These are phyloP conservation scores for Ophiocordyceps camponoti-floridani DNA, from an alignment of 2,329 filamentous ascomycete genomes.

Conservation along the genomic window DNA sequence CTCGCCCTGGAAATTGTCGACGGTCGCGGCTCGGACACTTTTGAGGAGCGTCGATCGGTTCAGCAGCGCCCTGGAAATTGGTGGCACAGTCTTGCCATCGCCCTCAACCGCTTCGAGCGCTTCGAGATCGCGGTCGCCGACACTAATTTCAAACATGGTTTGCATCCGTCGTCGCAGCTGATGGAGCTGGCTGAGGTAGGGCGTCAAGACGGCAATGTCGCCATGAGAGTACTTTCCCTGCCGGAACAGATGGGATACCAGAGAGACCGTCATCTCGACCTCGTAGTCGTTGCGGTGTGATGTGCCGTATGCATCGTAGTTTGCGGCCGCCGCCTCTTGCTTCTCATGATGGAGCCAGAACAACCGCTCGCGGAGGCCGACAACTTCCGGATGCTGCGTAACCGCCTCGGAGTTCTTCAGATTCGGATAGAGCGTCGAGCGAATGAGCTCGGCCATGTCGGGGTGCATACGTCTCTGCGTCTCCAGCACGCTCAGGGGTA, in stretches of 20 bases:
- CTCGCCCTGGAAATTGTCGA: constrained; percentile 66
- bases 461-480: constrained; percentile 50
- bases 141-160: constrained; percentile 36
- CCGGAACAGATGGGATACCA: constrained; percentile 46
- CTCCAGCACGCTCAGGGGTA: constrained; percentile 23
- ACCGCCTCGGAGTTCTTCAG: constrained; percentile 30
- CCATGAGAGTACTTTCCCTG: constrained; percentile 41
- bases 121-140: constrained; percentile 45
- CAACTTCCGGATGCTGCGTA: constrained; percentile 23
- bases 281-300: constrained; percentile 42
- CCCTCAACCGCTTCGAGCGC: constrained; percentile 24
- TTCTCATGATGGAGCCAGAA: constrained; percentile 46
- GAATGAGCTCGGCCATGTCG: constrained; percentile 38
- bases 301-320: constrained; percentile 16
- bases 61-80: constrained; percentile 3
- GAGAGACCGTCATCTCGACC: constrained; percentile 39
- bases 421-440: constrained; percentile 35
- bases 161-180: constrained; percentile 27
- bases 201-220: constrained; percentile 56
- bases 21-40: constrained; percentile 39
- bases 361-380: constrained; percentile 32
- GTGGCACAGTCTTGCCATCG: not conserved
- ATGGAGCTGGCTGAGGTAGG: constrained; percentile 40
- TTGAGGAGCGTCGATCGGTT: constrained; percentile 21
- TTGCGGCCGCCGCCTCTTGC: constrained; percentile 18